Evolutionary conservation across 306 rosid genomes (phyloP).

Genomic region (Prunus dulcis): DNA sequence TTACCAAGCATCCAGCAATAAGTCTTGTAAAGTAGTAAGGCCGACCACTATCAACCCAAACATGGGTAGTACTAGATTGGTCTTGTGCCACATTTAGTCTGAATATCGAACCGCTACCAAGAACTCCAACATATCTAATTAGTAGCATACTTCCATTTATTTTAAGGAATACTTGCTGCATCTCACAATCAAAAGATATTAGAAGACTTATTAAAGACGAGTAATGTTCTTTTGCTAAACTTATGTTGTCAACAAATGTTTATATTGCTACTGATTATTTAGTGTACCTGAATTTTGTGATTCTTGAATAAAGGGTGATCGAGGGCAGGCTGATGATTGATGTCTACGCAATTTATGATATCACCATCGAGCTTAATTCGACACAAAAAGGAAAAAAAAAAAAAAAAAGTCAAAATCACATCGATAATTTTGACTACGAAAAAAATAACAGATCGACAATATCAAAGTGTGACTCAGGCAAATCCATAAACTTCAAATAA

Average conservation of each 20-base stretch:
- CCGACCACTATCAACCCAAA: slow-evolving; percentile 13
- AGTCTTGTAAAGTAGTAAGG: neutral
- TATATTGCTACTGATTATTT: neutral
- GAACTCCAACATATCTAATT: neutral
- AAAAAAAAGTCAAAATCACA: no score
- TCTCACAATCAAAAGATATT: neutral
- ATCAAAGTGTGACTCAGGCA: no score
- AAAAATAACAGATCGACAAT: no score
- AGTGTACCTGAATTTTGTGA: slow-evolving; percentile 17
- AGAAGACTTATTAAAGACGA: neutral
- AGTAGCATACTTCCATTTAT: neutral
- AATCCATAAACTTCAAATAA: neutral
- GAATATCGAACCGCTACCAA: neutral
- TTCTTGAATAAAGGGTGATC: slow-evolving; percentile 12
- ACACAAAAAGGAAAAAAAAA: neutral
- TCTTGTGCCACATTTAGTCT: neutral
- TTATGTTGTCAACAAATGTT: no score
- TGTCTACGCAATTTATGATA: slow-evolving; percentile 9
- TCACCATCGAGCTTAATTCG: neutral
- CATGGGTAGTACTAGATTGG: neutral
- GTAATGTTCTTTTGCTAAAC: neutral
- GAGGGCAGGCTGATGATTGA: slow-evolving; percentile 7
- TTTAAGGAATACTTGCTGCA: slow-evolving; percentile 3
- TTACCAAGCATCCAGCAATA: slow-evolving; percentile 16
- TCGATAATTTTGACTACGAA: no score